Evolutionary conservation across 805 yeast species (phyloP).

Genomic region (Zygotorulaspora chibaensis): DNA sequence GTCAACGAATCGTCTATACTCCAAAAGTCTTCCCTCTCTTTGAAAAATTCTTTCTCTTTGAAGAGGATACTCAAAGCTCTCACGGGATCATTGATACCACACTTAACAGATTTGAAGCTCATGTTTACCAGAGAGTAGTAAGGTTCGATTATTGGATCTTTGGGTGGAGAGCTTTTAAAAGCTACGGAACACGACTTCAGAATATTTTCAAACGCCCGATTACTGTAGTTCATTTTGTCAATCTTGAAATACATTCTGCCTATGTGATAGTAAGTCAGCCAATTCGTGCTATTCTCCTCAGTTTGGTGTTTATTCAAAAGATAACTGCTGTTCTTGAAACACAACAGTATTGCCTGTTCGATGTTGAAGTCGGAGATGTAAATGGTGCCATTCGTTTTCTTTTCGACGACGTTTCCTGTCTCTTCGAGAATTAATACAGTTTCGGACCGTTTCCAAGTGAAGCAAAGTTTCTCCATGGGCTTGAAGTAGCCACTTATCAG

Average conservation of each 20-base stretch:
- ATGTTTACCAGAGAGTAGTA: constrained; percentile 61
- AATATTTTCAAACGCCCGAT: constrained; percentile 32
- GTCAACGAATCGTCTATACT: constrained; percentile 15
- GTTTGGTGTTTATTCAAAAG: constrained; percentile 25
- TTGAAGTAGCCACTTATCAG: constrained; percentile 50
- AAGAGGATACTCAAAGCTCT: constrained; percentile 41
- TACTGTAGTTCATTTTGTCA: constrained; percentile 21
- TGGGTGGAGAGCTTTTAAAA: constrained; percentile 30
- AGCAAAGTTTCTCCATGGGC: constrained; percentile 64
- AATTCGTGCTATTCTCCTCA: constrained; percentile 37
- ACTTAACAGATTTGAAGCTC: constrained; percentile 51
- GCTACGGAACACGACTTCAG: constrained; percentile 45
- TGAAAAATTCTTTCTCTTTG: constrained; percentile 35
- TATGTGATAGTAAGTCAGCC: constrained; percentile 57
- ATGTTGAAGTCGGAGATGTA: constrained; percentile 30
- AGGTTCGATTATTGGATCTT: constrained; percentile 70
- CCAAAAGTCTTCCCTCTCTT: constrained; percentile 24
- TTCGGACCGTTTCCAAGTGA: constrained; percentile 31
- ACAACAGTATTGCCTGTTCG: constrained; percentile 29
- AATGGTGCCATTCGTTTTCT: constrained; percentile 5
- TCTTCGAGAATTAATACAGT: constrained; percentile 16
- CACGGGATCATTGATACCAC: constrained; percentile 33
- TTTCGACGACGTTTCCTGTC: constrained; percentile 17
- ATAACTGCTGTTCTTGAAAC: constrained; percentile 22
- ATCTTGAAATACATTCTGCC: constrained; percentile 58